Conservation (phyloP, 2,329 filamentous ascomycete genomes). For the Colletotrichum siamense region DNA sequence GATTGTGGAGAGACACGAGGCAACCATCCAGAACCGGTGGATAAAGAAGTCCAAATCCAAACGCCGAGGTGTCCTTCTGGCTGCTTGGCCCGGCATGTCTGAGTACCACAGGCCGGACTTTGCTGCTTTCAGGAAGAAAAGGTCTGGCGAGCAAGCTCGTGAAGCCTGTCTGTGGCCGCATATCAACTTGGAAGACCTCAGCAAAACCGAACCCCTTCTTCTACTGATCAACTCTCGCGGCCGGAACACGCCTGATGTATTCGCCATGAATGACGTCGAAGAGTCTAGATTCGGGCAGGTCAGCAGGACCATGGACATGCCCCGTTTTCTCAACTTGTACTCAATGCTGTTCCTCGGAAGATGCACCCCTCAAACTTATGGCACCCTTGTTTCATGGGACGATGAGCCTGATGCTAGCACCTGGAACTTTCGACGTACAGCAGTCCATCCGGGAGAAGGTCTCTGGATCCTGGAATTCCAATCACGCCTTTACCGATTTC, state of each 20-base stretch:
- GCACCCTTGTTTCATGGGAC: slow-evolving; percentile 37
- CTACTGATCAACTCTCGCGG: slow-evolving; percentile 60
- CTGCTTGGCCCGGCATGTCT: slow-evolving; percentile 57
- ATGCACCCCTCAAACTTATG: slow-evolving; percentile 35
- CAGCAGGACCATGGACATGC: slow-evolving; percentile 26
- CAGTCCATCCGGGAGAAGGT: slow-evolving; percentile 47
- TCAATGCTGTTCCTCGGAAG: slow-evolving; percentile 39
- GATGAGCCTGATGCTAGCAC: slow-evolving; percentile 40
- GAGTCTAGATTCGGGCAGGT: slow-evolving; percentile 34
- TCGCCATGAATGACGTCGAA: slow-evolving; percentile 50
- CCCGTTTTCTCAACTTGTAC: slow-evolving; percentile 32
- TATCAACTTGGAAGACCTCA: slow-evolving; percentile 63
- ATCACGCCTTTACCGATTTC: slow-evolving; percentile 50
- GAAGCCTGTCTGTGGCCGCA: slow-evolving; percentile 55
- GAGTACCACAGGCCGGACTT: slow-evolving; percentile 58
- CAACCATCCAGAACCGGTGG: slow-evolving; percentile 58
- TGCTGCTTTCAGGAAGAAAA: slow-evolving; percentile 27
- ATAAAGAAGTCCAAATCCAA: slow-evolving; percentile 55
- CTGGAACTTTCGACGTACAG: slow-evolving; percentile 26
- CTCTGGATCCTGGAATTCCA: slow-evolving; percentile 58
- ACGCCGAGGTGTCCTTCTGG: slow-evolving; percentile 48
- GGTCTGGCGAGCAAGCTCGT: not conserved
- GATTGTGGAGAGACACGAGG: slow-evolving; percentile 56
- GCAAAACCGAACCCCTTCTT: slow-evolving; percentile 44
- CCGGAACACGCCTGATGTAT: slow-evolving; percentile 48